Conservation (phyloP, 225 moss, liverwort and hornwort genomes). For the Bryum argenteum region DNA sequence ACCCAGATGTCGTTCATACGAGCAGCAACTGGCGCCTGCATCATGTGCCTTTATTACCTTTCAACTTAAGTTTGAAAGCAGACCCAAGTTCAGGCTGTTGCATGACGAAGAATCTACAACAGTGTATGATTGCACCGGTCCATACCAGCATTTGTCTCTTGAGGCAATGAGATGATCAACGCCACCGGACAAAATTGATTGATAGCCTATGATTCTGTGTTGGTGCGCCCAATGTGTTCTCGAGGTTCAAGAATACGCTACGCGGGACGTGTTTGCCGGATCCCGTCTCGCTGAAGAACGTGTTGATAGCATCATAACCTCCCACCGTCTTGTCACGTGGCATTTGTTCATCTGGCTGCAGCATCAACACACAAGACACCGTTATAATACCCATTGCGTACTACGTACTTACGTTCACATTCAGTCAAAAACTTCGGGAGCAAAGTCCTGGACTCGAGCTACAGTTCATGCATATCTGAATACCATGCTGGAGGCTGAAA, state of each 20-base stretch:
- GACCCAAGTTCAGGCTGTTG: slow-evolving; percentile 33
- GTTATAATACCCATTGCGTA: no score
- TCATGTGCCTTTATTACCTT: slow-evolving; percentile 48
- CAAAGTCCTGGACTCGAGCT: neutral
- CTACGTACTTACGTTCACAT: no score
- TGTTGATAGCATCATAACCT: slow-evolving; percentile 38
- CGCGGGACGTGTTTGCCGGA: slow-evolving; percentile 49
- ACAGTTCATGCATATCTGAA: slow-evolving; percentile 14
- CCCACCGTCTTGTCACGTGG: slow-evolving; percentile 46
- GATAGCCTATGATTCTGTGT: slow-evolving; percentile 35
- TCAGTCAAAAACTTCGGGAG: no score
- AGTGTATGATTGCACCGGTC: slow-evolving; percentile 35
- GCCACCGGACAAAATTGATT: slow-evolving; percentile 38
- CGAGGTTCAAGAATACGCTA: slow-evolving; percentile 46
- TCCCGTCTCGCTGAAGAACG: slow-evolving; percentile 49
- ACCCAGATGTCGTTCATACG: slow-evolving; percentile 29
- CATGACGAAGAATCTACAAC: slow-evolving; percentile 30
- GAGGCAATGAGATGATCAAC: slow-evolving; percentile 40
- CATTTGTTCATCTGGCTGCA: slow-evolving; percentile 52
- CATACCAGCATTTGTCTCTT: slow-evolving; percentile 36
- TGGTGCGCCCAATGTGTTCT: slow-evolving; percentile 27
- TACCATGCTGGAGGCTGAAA: slow-evolving; percentile 38
- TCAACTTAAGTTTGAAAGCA: slow-evolving; percentile 39
- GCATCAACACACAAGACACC: no score
- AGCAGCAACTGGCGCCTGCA: slow-evolving; percentile 31